phyloP scores from a whole-genome alignment of 2,329 filamentous ascomycete genomes.

The Cercospora citrullina region DNA sequence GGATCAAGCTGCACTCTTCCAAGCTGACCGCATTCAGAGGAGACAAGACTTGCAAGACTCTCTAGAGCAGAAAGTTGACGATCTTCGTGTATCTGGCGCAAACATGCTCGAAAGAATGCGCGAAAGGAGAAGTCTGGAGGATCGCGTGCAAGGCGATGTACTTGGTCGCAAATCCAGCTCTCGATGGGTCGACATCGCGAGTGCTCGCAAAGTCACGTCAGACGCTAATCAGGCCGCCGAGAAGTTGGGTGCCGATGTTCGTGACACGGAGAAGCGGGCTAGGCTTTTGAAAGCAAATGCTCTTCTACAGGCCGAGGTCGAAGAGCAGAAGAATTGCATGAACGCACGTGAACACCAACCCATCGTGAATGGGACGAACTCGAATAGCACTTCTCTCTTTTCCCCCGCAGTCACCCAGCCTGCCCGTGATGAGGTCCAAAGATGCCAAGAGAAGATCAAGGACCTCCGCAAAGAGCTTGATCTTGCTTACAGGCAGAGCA shows the following conservation, averaged over 20 bases:
- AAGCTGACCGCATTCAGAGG: constrained; percentile 33
- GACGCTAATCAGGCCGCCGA: constrained; percentile 21
- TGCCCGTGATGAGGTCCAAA: constrained; percentile 23
- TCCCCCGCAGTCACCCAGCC: constrained; percentile 15
- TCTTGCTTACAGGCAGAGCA: constrained; percentile 30
- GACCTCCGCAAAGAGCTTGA: constrained; percentile 29
- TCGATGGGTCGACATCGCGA: constrained; percentile 34
- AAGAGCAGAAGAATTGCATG: constrained; percentile 34
- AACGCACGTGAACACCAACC: constrained; percentile 29
- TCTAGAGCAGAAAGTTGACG: constrained; percentile 7
- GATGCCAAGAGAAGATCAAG: constrained; percentile 27
- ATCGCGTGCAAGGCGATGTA: constrained; percentile 12
- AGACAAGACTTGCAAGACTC: constrained; percentile 17
- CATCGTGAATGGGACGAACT: constrained; percentile 3
- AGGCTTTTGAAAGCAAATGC: constrained; percentile 32
- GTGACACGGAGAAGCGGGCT: constrained; percentile 23
- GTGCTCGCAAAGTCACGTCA: constrained; percentile 25
- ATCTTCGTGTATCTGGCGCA: constrained; percentile 11
- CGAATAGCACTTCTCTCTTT: constrained; percentile 20
- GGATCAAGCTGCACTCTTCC: constrained; percentile 23
- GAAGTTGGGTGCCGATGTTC: constrained; percentile 19
- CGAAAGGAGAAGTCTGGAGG: constrained; percentile 13
- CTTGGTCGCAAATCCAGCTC: constrained; percentile 18
- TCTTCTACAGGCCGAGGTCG: constrained; percentile 31
- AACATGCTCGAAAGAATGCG: constrained; percentile 2